Conservation (phyloP, 257 asterid species). For the Nicotiana knightiana region DNA sequence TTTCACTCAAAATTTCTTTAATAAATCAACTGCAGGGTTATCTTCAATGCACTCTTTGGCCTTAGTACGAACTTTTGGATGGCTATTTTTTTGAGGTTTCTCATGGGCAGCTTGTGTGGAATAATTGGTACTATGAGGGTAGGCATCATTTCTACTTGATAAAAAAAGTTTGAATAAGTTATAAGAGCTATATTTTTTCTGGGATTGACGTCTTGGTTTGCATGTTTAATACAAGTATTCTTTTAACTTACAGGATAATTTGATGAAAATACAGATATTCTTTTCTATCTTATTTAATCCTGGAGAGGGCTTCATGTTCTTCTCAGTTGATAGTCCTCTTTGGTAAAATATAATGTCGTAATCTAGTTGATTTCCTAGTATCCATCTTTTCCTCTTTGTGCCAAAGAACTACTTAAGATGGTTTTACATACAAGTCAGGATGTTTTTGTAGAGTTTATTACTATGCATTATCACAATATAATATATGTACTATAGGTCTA, state of each 20-base stretch:
- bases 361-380: not conserved
- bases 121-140: conserved; percentile 78
- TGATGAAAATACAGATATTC: not conserved
- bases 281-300: not conserved
- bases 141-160: not conserved
- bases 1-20: not conserved
- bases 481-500: not conserved
- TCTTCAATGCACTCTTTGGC: conserved; percentile 80
- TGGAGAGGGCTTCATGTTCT: not conserved
- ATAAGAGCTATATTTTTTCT: not conserved
- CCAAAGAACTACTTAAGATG: not conserved
- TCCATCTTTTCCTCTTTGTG: not conserved
- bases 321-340: not conserved
- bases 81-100: conserved; percentile 72
- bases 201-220: not conserved
- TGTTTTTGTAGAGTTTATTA: not conserved
- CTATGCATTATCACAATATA: not conserved
- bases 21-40: conserved; percentile 42
- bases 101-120: conserved; percentile 74
- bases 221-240: too few relatives aligned
- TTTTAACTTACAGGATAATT: too few relatives aligned
- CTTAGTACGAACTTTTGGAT: conserved; percentile 68
- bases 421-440: not conserved
- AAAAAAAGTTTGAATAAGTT: not conserved
- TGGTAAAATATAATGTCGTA: not conserved